Base-by-base conservation (phyloP, 768 basidiomycete genomes). In the Sutorius australiensis region DNA sequence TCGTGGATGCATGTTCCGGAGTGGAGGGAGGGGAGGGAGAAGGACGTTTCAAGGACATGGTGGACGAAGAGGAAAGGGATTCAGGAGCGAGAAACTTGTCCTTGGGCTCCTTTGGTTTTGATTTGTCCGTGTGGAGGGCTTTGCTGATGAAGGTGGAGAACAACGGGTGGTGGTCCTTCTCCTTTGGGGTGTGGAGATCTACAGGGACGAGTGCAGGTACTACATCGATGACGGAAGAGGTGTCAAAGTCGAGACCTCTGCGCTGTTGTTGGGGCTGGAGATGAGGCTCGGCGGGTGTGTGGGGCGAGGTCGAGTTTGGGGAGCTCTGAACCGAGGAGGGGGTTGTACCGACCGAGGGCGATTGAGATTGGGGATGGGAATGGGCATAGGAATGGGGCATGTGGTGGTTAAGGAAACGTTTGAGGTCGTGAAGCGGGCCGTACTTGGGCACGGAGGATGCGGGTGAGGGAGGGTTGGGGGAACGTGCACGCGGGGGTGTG, bases 371-470 rank as follows among this genome's bases (percentile, higher is more conserved):
- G 44, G 27, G 6, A 7, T 67, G 56, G 52, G 71, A 65, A 42
- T 69, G 69, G 44, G 27, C 6, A 7, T 67, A 56, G 52, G 71
- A 65, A 42, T 88, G 84, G 53, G 83, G 83, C 45, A 95, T 84
- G 73, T 95, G 92, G 72, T 90, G 83, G 73, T 95, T 91, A 57
- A 99, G 81, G 75, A 98, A 97, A 28, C 94, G 89, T 67, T 92
- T 92, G 64, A 98, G 84, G 70, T 98, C 95, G 72, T 89, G 84
- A 46, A 98, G 80, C 3, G 92, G 88, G 0, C 92, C 87, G 55
- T 79, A 79, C 52, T 78, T 75, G 4, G 50, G 48, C 1, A 33
- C 1, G 32, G 57, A 36, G 59, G 59, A 41, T 64, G 53, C 56
- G 51, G 48, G 39, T 38, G 58, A 14, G 19, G 46, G 24, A 4